These are phyloP conservation scores for Penicillium maclennaniae DNA, from an alignment of 495 filamentous ascomycete genomes.

Conservation along the genomic window DNA sequence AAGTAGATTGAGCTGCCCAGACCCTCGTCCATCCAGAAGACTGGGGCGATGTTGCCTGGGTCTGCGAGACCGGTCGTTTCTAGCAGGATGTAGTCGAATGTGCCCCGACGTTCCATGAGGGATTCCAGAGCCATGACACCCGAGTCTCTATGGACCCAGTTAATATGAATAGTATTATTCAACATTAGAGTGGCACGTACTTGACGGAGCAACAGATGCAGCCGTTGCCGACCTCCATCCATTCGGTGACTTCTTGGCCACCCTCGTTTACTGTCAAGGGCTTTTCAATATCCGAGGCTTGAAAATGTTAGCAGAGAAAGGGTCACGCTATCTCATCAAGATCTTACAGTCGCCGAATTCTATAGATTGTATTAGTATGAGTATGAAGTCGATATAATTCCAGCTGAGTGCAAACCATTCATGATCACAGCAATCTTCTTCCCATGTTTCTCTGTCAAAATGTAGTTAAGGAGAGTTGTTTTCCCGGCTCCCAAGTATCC, in stretches of 20 bases:
- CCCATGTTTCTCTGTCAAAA: slow-evolving; percentile 86
- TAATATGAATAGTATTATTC: not conserved
- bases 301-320: not conserved
- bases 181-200: slow-evolving; percentile 37
- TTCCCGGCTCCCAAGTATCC: slow-evolving; percentile 93
- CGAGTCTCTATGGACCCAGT: slow-evolving; percentile 57
- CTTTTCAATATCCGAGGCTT: slow-evolving; percentile 92
- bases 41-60: slow-evolving; percentile 88
- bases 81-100: slow-evolving; percentile 96
- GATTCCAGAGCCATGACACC: slow-evolving; percentile 93
- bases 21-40: slow-evolving; percentile 97
- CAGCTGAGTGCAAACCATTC: slow-evolving; percentile 59
- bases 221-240: slow-evolving; percentile 93
- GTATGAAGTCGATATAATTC: not conserved
- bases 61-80: slow-evolving; percentile 96
- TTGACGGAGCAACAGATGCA: slow-evolving; percentile 99
- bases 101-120: slow-evolving; percentile 89
- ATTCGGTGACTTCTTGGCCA: slow-evolving; percentile 84
- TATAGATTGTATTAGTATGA: slow-evolving; percentile 31
- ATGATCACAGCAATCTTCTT: slow-evolving; percentile 97
- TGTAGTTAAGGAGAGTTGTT: slow-evolving; percentile 93
- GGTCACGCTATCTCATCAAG: not conserved
- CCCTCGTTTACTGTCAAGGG: slow-evolving; percentile 82
- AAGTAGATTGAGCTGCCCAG: slow-evolving; percentile 91
- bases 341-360: slow-evolving; percentile 91